Base-by-base conservation (phyloP, 495 filamentous ascomycete species). In the Daldinia childiae region DNA sequence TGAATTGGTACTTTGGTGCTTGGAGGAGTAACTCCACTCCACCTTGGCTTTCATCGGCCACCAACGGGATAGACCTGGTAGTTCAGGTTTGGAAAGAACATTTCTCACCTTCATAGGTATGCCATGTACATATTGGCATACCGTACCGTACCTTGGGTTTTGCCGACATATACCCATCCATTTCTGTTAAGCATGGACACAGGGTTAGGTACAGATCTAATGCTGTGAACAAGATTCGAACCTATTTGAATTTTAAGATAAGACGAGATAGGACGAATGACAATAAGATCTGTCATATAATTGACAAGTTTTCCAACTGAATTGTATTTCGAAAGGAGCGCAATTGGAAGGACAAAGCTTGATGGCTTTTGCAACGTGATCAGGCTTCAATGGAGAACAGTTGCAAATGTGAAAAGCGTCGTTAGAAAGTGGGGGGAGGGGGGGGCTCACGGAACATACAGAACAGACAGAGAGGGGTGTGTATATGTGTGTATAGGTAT, bases 331-430 rank as follows among this genome's bases (percentile, higher is more conserved):
- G 50, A 36, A 62, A 65, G 32, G 51, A 48, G 66, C 65, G 65
- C 65, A 65, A 73, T 65, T 60, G 50, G 65, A 30, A 39, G 62
- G 32, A 73, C 69, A 64, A 24, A 58, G 50, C 57, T 73, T 66
- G 70, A 60, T 24, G 27, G 36, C 32, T 57, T 57, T 73, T 69
- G 70, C 70, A 69, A 73, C 70, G 70, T 73, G 70, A 73, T 73
- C 70, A 69, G 70, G 70, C 70, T 65, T 68, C 65, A 69, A 73
- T 73, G 70, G 70, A 69, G 65, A 73, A 68, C 48, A 41, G 60
- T 38, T 26, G 38, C 38, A 34, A 73, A 62, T 56, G 56, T 62
- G 48, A 64, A 68, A 54, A 41, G 12, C 41, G 39, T 38, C 30
- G 57, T 51, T 66, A 38, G 55, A 52, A 15, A 43, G 70, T 65